Percentiles rank a stretch among this genome's conserved stretches.
Conservation (phyloP, 306 rosid genomes). For the Astragalus glycyphyllos region DNA sequence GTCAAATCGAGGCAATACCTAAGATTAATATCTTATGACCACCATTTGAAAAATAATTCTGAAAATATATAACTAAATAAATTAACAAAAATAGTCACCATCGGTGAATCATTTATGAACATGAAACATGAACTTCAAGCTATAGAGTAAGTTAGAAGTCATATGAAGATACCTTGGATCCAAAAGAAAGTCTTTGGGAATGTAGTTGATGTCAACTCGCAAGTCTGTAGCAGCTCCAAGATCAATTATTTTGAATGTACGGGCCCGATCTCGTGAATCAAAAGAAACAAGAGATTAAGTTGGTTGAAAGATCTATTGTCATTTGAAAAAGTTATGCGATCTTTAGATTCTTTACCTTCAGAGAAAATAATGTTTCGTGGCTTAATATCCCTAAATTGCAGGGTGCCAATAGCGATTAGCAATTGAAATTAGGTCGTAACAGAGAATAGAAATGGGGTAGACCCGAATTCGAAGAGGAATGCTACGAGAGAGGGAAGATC, state of each 20-base stretch:
- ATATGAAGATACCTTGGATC: constrained; percentile 81
- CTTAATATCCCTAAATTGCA: constrained; percentile 93
- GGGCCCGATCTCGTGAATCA: constrained; percentile 63
- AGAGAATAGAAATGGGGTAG: too few relatives aligned
- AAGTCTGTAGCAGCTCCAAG: constrained; percentile 97
- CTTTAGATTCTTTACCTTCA: constrained; percentile 69
- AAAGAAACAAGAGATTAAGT: constrained; percentile 34
- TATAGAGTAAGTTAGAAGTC: too few relatives aligned
- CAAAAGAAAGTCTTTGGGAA: constrained; percentile 94
- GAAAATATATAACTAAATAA: too few relatives aligned
- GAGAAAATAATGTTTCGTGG: constrained; percentile 96
- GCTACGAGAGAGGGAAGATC: too few relatives aligned
- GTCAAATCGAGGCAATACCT: too few relatives aligned
- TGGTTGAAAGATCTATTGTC: constrained; percentile 25
- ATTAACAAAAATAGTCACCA: too few relatives aligned
- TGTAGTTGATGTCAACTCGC: constrained; percentile 92
- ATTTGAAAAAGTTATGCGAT: constrained; percentile 13
- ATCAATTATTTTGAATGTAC: constrained; percentile 92
- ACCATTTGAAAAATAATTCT: too few relatives aligned
- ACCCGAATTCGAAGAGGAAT: too few relatives aligned
- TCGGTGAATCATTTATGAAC: too few relatives aligned
- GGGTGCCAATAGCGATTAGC: too few relatives aligned
- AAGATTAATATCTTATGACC: background rate
- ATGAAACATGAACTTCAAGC: too few relatives aligned
- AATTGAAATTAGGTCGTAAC: too few relatives aligned